Conservation (phyloP, 805 yeast genomes). For the Sungouiozyma intestinalis region DNA sequence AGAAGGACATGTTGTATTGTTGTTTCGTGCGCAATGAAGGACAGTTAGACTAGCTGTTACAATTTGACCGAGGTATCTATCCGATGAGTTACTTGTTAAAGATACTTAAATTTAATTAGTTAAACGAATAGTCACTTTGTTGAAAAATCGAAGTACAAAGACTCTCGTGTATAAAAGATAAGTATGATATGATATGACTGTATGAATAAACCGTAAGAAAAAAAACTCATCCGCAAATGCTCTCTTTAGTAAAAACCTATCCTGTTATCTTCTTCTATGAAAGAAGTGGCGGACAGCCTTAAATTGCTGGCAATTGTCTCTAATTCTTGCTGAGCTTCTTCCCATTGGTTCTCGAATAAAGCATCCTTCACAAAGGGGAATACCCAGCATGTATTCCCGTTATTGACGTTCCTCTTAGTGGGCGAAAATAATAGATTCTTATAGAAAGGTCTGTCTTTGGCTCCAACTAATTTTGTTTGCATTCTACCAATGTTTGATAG, state of each 20-base stretch:
- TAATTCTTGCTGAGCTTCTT: constrained; percentile 44
- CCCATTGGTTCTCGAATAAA: constrained; percentile 39
- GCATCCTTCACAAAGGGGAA: constrained; percentile 75
- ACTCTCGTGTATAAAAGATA: too few relatives aligned
- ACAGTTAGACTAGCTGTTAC: too few relatives aligned
- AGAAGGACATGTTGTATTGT: constrained; percentile 28
- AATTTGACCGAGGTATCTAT: too few relatives aligned
- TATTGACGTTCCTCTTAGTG: constrained; percentile 40
- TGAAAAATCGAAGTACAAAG: too few relatives aligned
- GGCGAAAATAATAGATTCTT: constrained; percentile 63
- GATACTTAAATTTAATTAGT: too few relatives aligned
- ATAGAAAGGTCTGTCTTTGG: constrained; percentile 51
- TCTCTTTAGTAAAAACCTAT: constrained; percentile 1
- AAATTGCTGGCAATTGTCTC: constrained; percentile 32
- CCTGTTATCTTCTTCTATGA: constrained; percentile 23
- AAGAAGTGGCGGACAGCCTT: constrained; percentile 22
- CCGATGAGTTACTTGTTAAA: too few relatives aligned
- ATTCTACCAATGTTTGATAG: constrained; percentile 44
- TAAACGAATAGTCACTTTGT: background rate
- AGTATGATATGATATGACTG: too few relatives aligned
- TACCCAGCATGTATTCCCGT: constrained; percentile 32
- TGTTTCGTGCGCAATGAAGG: too few relatives aligned
- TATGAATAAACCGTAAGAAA: too few relatives aligned
- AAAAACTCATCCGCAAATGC: too few relatives aligned
- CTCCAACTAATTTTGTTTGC: constrained; percentile 37